Evolutionary conservation across 164 flowering plant species (phyloP), one percentile per base, ranked within the genome.

Genomic region (Berberis vulgaris): DNA sequence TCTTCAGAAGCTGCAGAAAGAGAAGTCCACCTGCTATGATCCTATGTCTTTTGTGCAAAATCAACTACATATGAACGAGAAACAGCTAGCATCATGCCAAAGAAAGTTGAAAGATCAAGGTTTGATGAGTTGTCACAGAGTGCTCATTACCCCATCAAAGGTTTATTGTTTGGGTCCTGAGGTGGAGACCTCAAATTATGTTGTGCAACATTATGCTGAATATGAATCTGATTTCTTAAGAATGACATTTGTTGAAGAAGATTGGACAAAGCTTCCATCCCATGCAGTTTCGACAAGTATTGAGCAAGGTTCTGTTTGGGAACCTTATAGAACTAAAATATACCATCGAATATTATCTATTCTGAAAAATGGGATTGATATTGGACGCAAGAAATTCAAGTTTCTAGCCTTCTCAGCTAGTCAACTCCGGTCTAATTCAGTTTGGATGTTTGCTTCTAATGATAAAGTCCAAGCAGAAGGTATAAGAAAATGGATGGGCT

Each of bases 391-490:
- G 68, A 83, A 69, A 63, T 95, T 84, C 68, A 79, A 89, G 70
- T 95, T 95, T 67, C 74, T 95, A 69, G 99, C 97, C 41, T 95
- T 95, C 81, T 95, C 99, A 10, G 97, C 99, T 0, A 91, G 99
- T 72, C 99, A 95, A 66, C 82, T 95, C 11, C 91, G 96, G 9
- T 82, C 88, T 40, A 87, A 74, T 76, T 81, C 97, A n/a, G 86
- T 86, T 52, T 95, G 99, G 99, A 89, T 95, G 97, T 95, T 95
- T 86, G 92, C 99, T 72, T 89, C 99, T 5, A 95, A 88, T 72
- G 80, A 81, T 1, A 62, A 70, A 41, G 75, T 95, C 46, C 85
- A 47, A 61, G 89, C 88, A 43, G 89, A 83, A 56, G 82, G 78
- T 52, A 83, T 94, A 38, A 76, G 97, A 75, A 78, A 85, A 47